Conservation (phyloP, 108 stramenopile species). For the Nitzschia sp. region DNA sequence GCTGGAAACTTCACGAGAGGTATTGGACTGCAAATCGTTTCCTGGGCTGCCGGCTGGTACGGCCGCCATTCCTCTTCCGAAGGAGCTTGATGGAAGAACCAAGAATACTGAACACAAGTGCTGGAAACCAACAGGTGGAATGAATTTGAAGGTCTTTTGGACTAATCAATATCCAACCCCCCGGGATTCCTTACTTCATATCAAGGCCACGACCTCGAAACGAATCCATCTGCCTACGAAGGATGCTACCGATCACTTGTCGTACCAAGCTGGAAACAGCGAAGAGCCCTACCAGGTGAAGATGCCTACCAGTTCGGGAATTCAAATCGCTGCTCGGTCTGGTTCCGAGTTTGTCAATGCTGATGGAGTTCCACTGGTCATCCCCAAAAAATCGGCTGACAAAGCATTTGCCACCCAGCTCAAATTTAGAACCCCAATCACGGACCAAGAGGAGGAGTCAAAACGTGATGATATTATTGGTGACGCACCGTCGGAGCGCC, state of each 20-base stretch:
- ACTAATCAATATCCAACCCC: constrained; percentile 21
- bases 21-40: constrained; percentile 2
- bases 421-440: no score
- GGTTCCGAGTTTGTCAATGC: background rate
- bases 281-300: background rate
- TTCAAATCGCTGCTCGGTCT: background rate
- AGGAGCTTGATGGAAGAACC: constrained; percentile 24
- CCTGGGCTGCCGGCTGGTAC: constrained; percentile 55
- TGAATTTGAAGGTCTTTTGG: constrained; percentile 29
- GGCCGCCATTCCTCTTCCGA: constrained; percentile 39
- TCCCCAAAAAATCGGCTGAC: constrained; percentile 7
- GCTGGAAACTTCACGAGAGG: constrained; percentile 32
- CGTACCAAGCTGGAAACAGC: background rate
- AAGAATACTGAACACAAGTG: constrained; percentile 12
- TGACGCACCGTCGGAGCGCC: no score
- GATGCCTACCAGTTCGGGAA: background rate
- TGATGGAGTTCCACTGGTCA: background rate
- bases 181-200: background rate
- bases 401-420: background rate
- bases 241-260: background rate
- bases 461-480: background rate
- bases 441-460: background rate
- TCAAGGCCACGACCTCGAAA: background rate
- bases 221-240: background rate
- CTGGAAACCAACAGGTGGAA: constrained; percentile 38